Percentiles rank a stretch among this genome's conserved stretches.
phyloP scores from a whole-genome alignment of 192 early-diverging fungal species.

The Pilobolus umbonatus region DNA sequence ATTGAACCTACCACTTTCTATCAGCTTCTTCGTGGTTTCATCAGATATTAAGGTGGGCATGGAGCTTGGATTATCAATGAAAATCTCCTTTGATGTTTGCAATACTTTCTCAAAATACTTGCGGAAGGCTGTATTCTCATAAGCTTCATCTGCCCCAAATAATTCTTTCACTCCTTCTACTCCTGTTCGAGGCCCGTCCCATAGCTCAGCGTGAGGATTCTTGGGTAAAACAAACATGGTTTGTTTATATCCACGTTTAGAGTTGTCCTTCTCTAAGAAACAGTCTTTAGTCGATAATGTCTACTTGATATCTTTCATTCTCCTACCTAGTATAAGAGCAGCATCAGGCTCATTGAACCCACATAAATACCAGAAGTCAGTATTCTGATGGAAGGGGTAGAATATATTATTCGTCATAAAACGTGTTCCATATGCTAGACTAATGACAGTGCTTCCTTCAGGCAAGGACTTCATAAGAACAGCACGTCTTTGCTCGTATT shows the following conservation, averaged over 20 bases:
- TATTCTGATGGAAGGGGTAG: slow-evolving; percentile 92
- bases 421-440: slow-evolving; percentile 68
- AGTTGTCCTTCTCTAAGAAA: slow-evolving; percentile 44
- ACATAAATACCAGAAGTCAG: slow-evolving; percentile 83
- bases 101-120: slow-evolving; percentile 12
- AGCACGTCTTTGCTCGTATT: slow-evolving; percentile 74
- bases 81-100: slow-evolving; percentile 17
- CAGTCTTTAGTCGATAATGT: not conserved
- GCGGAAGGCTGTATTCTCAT: slow-evolving; percentile 22
- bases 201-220: slow-evolving; percentile 70
- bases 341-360: slow-evolving; percentile 92
- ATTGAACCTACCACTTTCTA: slow-evolving; percentile 20
- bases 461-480: slow-evolving; percentile 58
- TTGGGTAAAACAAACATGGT: slow-evolving; percentile 85
- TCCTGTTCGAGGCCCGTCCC: slow-evolving; percentile 91
- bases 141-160: slow-evolving; percentile 79
- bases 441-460: slow-evolving; percentile 61
- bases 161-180: slow-evolving; percentile 65
- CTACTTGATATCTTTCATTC: not conserved
- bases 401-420: slow-evolving; percentile 92
- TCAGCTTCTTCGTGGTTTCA: slow-evolving; percentile 3
- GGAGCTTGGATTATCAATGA: slow-evolving; percentile 20
- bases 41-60: slow-evolving; percentile 10
- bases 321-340: slow-evolving; percentile 58
- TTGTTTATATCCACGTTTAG: slow-evolving; percentile 66